These are phyloP conservation scores for Chaetothyriales sp. DNA, from an alignment of 2,329 filamentous ascomycete species.

Conservation along the genomic window DNA sequence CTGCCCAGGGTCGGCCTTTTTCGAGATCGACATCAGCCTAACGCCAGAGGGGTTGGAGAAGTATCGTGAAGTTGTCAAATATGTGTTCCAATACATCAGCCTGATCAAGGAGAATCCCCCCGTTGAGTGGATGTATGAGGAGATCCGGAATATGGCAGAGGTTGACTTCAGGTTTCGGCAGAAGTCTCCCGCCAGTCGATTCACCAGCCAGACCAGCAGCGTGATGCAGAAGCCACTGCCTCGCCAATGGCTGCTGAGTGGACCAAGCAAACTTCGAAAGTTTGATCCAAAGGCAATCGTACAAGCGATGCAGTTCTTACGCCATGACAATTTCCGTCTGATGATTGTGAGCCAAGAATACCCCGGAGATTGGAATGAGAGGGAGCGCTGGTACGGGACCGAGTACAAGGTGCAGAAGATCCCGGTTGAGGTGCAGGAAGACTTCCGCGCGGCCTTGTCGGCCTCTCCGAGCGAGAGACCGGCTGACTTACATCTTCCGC, in stretches of 20 bases:
- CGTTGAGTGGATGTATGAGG: conserved; percentile 84
- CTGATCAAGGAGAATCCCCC: conserved; percentile 67
- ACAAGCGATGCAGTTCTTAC: conserved; percentile 55
- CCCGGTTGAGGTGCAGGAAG: conserved; percentile 55
- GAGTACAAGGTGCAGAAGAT: conserved; percentile 78
- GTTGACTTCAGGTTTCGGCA: conserved; percentile 92
- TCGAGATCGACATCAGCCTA: conserved; percentile 62
- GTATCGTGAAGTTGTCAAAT: conserved; percentile 67
- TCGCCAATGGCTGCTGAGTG: conserved; percentile 75
- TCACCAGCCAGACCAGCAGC: conserved; percentile 69
- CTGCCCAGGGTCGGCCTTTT: conserved; percentile 67
- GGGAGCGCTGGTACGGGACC: conserved; percentile 96
- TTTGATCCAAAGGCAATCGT: conserved; percentile 68
- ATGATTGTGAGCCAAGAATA: conserved; percentile 68
- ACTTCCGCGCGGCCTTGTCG: conserved; percentile 50
- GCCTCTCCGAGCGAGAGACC: conserved; percentile 45
- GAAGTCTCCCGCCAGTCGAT: conserved; percentile 76
- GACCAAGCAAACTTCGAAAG: conserved; percentile 56
- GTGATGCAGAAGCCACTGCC: conserved; percentile 86
- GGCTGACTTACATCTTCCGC: conserved; percentile 65
- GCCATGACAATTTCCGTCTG: conserved; percentile 80
- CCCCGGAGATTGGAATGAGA: conserved; percentile 70
- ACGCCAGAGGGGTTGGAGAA: conserved; percentile 74
- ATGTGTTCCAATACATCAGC: conserved; percentile 81
- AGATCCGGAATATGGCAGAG: conserved; percentile 78